Evolutionary conservation across 306 rosid genomes (phyloP).

Genomic region (Vigna angularis): DNA sequence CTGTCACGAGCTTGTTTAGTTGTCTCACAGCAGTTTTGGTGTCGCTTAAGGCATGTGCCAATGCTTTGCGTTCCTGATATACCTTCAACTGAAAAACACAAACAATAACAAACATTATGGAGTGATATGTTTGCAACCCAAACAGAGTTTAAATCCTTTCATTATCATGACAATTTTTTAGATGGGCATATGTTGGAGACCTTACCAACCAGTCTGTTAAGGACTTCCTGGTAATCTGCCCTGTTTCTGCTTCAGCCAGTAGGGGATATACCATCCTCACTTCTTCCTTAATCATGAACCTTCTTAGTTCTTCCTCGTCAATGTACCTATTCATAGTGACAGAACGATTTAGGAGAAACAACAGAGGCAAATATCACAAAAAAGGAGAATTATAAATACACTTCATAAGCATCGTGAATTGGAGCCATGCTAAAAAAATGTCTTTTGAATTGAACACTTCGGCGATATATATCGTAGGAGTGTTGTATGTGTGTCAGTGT

Average conservation of each 20-base stretch:
- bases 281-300: constrained; percentile 91
- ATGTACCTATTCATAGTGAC: constrained; percentile 61
- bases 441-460: too few relatives aligned
- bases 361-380: constrained; percentile 27
- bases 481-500: too few relatives aligned
- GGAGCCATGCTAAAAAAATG: too few relatives aligned
- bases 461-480: too few relatives aligned
- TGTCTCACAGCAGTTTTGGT: constrained; percentile 93
- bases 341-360: constrained; percentile 19
- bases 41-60: constrained; percentile 85
- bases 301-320: constrained; percentile 72
- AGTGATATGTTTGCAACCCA: constrained; percentile 4
- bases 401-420: too few relatives aligned
- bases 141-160: constrained; percentile 22
- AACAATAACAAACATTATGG: constrained; percentile 21
- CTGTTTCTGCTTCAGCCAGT: constrained; percentile 58
- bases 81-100: constrained; percentile 73
- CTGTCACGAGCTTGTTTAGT: constrained; percentile 74
- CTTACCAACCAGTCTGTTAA: constrained; percentile 88
- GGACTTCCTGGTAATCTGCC: constrained; percentile 67
- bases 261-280: constrained; percentile 71
- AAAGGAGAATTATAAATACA: too few relatives aligned
- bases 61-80: constrained; percentile 79
- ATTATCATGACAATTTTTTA: neutral
- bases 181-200: constrained; percentile 19